These are phyloP conservation scores for Paramecium biaurelia DNA, from an alignment of 73 alveolate species.

Conservation along the genomic window DNA sequence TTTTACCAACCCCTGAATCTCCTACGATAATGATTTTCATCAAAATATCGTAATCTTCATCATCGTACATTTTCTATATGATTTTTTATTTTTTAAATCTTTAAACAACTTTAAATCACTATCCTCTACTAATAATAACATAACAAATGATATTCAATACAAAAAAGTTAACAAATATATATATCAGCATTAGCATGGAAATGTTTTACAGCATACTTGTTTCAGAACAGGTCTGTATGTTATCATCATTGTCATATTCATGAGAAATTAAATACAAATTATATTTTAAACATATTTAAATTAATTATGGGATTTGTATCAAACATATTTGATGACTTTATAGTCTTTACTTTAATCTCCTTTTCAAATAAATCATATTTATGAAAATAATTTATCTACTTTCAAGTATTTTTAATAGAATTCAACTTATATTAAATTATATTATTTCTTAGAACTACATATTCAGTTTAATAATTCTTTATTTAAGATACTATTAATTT, in stretches of 20 bases:
- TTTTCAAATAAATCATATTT: neutral
- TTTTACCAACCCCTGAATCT: constrained; percentile 67
- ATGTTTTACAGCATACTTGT: constrained; percentile 42
- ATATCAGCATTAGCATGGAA: constrained; percentile 57
- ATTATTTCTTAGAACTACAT: too few species aligned
- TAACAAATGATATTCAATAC: neutral
- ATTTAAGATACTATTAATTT: too few species aligned
- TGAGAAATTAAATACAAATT: neutral
- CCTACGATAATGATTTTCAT: constrained; percentile 67
- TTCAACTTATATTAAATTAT: neutral
- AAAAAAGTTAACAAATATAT: neutral
- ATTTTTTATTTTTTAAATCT: neutral
- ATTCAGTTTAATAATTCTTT: too few species aligned
- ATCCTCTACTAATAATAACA: neutral
- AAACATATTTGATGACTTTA: neutral
- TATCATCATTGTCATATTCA: constrained; percentile 28
- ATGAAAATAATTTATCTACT: neutral
- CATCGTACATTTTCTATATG: constrained; percentile 22
- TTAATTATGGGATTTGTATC: constrained; percentile 11
- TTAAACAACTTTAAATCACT: neutral
- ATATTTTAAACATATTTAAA: neutral
- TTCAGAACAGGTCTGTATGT: constrained; percentile 54
- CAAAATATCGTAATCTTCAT: constrained; percentile 67
- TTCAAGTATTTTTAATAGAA: too few species aligned
- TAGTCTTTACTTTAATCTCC: neutral